Base-by-base conservation (phyloP, 371 early-diverging fungal species). In the Mucor racemosus region DNA sequence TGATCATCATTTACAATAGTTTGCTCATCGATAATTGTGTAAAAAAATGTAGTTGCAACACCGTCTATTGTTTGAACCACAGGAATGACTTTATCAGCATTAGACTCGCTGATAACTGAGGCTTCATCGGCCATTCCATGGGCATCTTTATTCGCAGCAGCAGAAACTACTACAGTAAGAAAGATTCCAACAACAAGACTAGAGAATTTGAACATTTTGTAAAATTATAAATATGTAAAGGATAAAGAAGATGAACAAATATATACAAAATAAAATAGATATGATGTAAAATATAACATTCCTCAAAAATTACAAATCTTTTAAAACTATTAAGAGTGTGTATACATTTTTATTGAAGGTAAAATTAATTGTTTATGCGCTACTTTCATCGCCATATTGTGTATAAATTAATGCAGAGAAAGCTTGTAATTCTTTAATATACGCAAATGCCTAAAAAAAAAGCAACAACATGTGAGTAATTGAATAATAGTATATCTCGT, bases 391-490 rank as follows among this genome's bases (percentile, higher is more conserved):
- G 41, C 77, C 84, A 69, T 85, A 86, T 50, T 91, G 87, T 13
- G 91, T 88, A 68, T 92, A 92, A 36, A 92, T 85, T 42, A 90
- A 82, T 3, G 92, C 92, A 8, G 91, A 89, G 59, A 90, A 87
- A 7, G 89, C 90, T 67, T 90, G 90, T 33, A 92, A 73, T 64
- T 92, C 91, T 70, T 88, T 89, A 63, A 88, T 85, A 60, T 88
- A 85, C 39, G 82, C 85, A 77, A 90, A 83, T 48, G 82, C 84
- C 85, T 85, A 73, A 9, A 11, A 38, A 38, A 38, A 9, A 36
- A 36, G 1, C 38, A 38, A 11, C 38, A 26, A 41, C 31, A 40
- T 38, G n/a, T 15, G 57, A 15, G 40, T 15, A 42, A 34, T 56
- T 17, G 7, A 7, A 11, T 7, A 0, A 36, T 31, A 57, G 10